Percentiles rank a stretch among this genome's conserved stretches.
Conservation (phyloP, 2,329 filamentous ascomycete species). For the Lachnellula suecica region DNA sequence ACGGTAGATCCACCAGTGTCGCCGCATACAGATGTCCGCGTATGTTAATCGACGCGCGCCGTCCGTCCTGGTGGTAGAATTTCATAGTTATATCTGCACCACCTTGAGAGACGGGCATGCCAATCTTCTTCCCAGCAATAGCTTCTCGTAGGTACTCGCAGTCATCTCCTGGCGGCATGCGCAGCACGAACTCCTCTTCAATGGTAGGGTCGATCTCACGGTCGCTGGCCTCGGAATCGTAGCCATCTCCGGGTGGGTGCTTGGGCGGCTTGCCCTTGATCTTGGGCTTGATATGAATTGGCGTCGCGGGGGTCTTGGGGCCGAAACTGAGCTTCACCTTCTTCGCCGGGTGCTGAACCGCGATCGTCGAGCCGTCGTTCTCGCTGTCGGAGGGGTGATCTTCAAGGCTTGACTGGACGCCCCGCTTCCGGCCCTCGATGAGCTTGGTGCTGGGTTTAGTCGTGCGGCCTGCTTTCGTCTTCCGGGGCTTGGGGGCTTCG, state of each 20-base stretch:
- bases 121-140: conserved; percentile 76
- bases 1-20: conserved; percentile 66
- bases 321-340: conserved; percentile 50
- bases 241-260: conserved; percentile 79
- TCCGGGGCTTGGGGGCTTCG: conserved; percentile 33
- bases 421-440: conserved; percentile 57
- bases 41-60: conserved; percentile 61
- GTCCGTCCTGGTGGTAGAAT: conserved; percentile 68
- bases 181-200: conserved; percentile 85
- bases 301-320: conserved; percentile 10
- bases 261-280: conserved; percentile 67
- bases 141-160: conserved; percentile 78
- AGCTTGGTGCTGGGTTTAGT: conserved; percentile 59
- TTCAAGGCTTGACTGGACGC: no score
- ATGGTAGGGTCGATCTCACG: conserved; percentile 83
- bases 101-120: conserved; percentile 59
- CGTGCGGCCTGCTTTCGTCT: conserved; percentile 60
- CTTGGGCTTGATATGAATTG: conserved; percentile 52
- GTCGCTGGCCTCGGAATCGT: conserved; percentile 94
- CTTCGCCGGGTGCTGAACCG: conserved; percentile 25
- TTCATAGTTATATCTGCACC: conserved; percentile 79
- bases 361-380: conserved; percentile 30
- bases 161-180: conserved; percentile 84
- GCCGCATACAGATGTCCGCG: conserved; percentile 63
- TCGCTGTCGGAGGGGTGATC: conserved; percentile 51